These are phyloP conservation scores for Phaeophleospora eucalypticola DNA, from an alignment of 2,329 filamentous ascomycete genomes.

Conservation along the genomic window DNA sequence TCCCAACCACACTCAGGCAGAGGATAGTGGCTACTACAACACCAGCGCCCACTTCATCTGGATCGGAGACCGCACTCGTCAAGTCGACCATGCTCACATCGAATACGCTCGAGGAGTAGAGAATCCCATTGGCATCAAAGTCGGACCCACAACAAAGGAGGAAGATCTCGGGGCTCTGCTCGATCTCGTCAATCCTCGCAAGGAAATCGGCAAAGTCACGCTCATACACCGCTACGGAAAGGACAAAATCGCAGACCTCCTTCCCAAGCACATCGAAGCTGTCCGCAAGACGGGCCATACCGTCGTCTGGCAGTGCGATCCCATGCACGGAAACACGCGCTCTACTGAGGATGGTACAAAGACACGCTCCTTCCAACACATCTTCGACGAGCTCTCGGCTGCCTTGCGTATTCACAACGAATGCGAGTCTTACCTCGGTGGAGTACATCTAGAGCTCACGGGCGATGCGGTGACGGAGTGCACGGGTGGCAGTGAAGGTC, in stretches of 20 bases:
- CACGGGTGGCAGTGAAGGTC: slow-evolving; percentile 78
- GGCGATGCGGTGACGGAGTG: slow-evolving; percentile 97
- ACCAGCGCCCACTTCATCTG: slow-evolving; percentile 96
- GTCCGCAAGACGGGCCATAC: slow-evolving; percentile 72
- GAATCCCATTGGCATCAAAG: slow-evolving; percentile 95
- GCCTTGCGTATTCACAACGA: slow-evolving; percentile 81
- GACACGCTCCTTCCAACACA: slow-evolving; percentile 85
- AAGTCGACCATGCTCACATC: slow-evolving; percentile 88
- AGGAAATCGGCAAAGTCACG: slow-evolving; percentile 88
- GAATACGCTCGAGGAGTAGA: slow-evolving; percentile 96
- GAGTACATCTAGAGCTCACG: slow-evolving; percentile 91
- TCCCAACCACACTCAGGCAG: slow-evolving; percentile 2
- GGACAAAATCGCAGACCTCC: slow-evolving; percentile 65
- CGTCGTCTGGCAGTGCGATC: slow-evolving; percentile 97
- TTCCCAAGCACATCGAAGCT: slow-evolving; percentile 81
- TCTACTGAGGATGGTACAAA: slow-evolving; percentile 75
- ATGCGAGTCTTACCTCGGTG: slow-evolving; percentile 80
- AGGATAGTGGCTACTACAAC: slow-evolving; percentile 72
- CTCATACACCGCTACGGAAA: slow-evolving; percentile 94
- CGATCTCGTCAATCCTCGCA: slow-evolving; percentile 74
- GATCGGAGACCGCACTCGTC: slow-evolving; percentile 94
- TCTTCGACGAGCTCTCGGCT: slow-evolving; percentile 79
- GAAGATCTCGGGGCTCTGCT: slow-evolving; percentile 75
- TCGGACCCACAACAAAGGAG: slow-evolving; percentile 77
- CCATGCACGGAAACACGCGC: slow-evolving; percentile 84